A percentile compares a stretch with the other conserved stretches of the same genome.
Evolutionary conservation across 768 basidiomycete genomes (phyloP).

Genomic region (Tylopilus subfusipes): DNA sequence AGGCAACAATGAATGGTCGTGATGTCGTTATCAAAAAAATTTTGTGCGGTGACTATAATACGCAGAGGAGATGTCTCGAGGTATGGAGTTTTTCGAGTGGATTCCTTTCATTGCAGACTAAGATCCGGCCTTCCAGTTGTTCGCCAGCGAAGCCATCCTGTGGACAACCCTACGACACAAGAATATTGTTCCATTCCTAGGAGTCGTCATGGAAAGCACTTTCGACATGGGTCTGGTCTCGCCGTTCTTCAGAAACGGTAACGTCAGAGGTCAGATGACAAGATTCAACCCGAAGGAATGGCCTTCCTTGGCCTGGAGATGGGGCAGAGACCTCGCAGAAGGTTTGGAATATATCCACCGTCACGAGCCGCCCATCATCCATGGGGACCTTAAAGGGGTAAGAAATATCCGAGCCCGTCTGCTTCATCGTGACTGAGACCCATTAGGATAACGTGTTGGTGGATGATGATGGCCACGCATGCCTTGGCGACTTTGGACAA

Average conservation of each 20-base stretch:
- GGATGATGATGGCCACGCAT: conserved; percentile 9
- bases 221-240: conserved; percentile 23
- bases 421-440: neutral
- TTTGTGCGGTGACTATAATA: neutral
- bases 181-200: conserved; percentile 28
- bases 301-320: conserved; percentile 5
- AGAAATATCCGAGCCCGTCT: conserved; percentile 4
- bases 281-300: neutral
- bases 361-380: conserved; percentile 31
- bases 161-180: conserved; percentile 25
- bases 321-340: conserved; percentile 16
- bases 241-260: conserved; percentile 20
- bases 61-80: conserved; percentile 8
- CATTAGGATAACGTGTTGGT: conserved; percentile 26
- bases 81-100: conserved; percentile 3
- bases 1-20: conserved; percentile 10
- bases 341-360: conserved; percentile 25
- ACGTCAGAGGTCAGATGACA: conserved; percentile 10
- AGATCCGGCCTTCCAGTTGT: conserved; percentile 12
- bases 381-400: conserved; percentile 41
- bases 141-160: conserved; percentile 27
- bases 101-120: neutral
- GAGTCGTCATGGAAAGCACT: conserved; percentile 9
- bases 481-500: conserved; percentile 29
- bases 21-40: conserved; percentile 29